A percentile compares a stretch with the other conserved stretches of the same genome.
Conservation (phyloP, 805 yeast genomes). For the Spathaspora sp. region DNA sequence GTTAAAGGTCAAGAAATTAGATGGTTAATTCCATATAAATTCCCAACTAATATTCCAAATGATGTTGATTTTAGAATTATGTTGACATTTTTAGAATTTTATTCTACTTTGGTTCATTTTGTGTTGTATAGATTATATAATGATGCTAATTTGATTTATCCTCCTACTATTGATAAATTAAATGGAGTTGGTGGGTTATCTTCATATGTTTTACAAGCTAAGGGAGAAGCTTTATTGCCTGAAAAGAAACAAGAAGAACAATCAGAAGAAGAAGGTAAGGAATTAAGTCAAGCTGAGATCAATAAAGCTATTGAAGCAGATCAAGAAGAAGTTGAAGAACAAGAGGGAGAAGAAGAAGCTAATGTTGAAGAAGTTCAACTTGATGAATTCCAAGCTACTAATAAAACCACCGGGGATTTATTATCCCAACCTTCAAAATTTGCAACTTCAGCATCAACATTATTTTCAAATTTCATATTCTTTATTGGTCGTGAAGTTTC, state of each 20-base stretch:
- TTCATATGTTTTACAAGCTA: constrained; percentile 69
- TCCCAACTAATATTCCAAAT: constrained; percentile 90
- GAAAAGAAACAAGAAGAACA: constrained; percentile 12
- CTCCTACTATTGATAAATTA: constrained; percentile 82
- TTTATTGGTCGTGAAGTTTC: constrained; percentile 95
- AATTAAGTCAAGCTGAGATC: constrained; percentile 39
- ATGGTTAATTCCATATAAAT: constrained; percentile 97
- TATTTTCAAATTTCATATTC: constrained; percentile 75
- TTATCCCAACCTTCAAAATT: constrained; percentile 61
- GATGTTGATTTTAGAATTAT: constrained; percentile 95
- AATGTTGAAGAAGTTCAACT: constrained; percentile 31
- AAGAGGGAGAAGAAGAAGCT: constrained; percentile 10
- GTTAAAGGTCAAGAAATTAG: constrained; percentile 89
- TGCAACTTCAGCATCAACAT: constrained; percentile 55
- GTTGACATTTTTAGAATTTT: constrained; percentile 95
- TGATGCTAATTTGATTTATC: constrained; percentile 83
- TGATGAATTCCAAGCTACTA: constrained; percentile 68
- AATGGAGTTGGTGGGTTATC: constrained; percentile 89
- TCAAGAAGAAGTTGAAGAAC: constrained; percentile 9
- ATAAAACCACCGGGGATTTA: constrained; percentile 63
- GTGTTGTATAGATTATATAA: constrained; percentile 81
- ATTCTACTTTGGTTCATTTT: constrained; percentile 87
- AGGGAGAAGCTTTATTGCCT: constrained; percentile 41
- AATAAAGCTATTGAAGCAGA: constrained; percentile 53
- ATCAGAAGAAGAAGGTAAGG: constrained; percentile 26